phyloP scores from a whole-genome alignment of 306 rosid species.

The Cicer cuneatum region DNA sequence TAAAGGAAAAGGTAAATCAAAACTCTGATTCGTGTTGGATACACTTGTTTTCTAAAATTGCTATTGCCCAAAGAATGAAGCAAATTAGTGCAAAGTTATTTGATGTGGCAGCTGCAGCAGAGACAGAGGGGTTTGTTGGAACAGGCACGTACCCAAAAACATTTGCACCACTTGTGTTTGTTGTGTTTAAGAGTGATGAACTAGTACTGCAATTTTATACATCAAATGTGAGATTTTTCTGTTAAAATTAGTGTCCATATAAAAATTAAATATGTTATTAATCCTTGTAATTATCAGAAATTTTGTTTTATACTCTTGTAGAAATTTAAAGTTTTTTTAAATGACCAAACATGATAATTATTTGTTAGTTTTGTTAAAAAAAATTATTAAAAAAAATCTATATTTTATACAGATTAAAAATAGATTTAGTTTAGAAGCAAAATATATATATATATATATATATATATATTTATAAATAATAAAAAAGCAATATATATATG shows the following conservation, averaged over 20 bases:
- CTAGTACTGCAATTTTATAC: constrained; percentile 64
- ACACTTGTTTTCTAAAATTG: constrained; percentile 28
- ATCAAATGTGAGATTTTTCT: constrained; percentile 26
- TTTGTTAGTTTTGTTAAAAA: too few relatives aligned
- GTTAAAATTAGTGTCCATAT: background rate
- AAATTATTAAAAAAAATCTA: background rate
- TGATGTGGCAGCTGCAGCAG: constrained; percentile 48
- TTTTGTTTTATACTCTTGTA: too few relatives aligned
- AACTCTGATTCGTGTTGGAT: constrained; percentile 26
- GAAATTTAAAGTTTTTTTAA: too few relatives aligned
- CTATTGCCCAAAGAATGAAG: constrained; percentile 48
- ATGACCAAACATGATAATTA: too few relatives aligned
- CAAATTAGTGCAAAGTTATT: constrained; percentile 34
- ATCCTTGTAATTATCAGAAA: too few relatives aligned
- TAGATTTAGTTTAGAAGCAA: too few relatives aligned
- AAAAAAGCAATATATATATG: background rate
- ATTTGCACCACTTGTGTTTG: constrained; percentile 77
- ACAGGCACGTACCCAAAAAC: constrained; percentile 78
- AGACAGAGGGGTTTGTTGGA: constrained; percentile 59
- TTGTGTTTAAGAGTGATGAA: constrained; percentile 73
- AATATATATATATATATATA: background rate
- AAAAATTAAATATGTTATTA: too few relatives aligned
- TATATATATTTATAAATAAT: too few relatives aligned
- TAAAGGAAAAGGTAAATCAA: constrained; percentile 19
- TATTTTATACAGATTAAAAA: background rate